phyloP scores from a whole-genome alignment of 495 filamentous ascomycete genomes.

The Lindgomyces ingoldianus region DNA sequence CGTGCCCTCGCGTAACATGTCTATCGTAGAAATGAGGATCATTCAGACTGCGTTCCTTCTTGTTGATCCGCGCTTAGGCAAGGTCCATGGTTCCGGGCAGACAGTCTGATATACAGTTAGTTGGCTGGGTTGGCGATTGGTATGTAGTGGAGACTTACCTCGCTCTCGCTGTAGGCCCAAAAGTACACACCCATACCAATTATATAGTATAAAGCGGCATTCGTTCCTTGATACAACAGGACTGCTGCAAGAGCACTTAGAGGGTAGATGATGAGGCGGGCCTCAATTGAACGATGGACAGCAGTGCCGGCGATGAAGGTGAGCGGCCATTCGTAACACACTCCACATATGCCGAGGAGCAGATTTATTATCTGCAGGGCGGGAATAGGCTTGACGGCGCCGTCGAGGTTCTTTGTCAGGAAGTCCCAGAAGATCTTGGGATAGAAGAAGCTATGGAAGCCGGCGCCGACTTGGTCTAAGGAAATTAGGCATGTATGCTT shows the following conservation, averaged over 20 bases:
- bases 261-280: conserved; percentile 80
- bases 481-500: conserved; percentile 39
- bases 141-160: conserved; percentile 61
- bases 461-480: conserved; percentile 81
- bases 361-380: conserved; percentile 91
- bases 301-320: conserved; percentile 60
- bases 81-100: conserved; percentile 59
- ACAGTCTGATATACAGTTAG: conserved; percentile 49
- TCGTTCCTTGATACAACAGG: conserved; percentile 88
- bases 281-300: conserved; percentile 84
- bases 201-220: conserved; percentile 88
- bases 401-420: conserved; percentile 85
- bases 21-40: not conserved
- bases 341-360: conserved; percentile 75
- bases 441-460: conserved; percentile 91
- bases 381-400: conserved; percentile 82
- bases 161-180: conserved; percentile 95
- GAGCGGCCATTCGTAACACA: conserved; percentile 93
- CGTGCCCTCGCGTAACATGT: conserved; percentile 5
- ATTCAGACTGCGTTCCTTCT: conserved; percentile 10
- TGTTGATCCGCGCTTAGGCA: conserved; percentile 40
- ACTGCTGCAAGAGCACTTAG: conserved; percentile 71
- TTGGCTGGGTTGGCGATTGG: not conserved
- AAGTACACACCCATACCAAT: conserved; percentile 88
- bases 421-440: conserved; percentile 99